Base-by-base conservation (phyloP, 2,329 filamentous ascomycete species). In the Shiraia bambusicola region DNA sequence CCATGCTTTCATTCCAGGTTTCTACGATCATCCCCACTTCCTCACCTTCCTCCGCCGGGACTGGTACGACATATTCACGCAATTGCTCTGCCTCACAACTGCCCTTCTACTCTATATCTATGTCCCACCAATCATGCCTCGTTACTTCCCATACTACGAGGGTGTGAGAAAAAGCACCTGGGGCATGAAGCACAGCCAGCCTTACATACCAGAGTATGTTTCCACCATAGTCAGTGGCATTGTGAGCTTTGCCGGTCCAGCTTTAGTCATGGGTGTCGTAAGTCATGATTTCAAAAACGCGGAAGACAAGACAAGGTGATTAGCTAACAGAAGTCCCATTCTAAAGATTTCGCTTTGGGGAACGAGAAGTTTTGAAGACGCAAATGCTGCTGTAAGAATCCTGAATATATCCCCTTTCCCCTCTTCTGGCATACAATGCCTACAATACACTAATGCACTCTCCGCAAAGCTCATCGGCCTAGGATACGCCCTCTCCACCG, bases 121-220 rank as follows among this genome's bases (percentile, higher is more conserved):
- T 7, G 72, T 76, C 10, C 29, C 38, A 3, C 84, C 84, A 0
- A 78, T 83, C 0, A 77, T 83, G 0, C 79, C 76, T 3, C 76
- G 82, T 12, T 83, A 80, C 2, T 87, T 88, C 59, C 54, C 56
- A 1, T 16, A 56, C 7, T 58, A 48, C 24, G 28, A 33, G 0
- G 54, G 51, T 15, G 39, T 61, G 2, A 38, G 50, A 29, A 40
- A 14, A 0, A 49, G 35, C 15, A 13, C 26, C 79, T 81, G 45
- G 48, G 56, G 57, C 1, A 8, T 58, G 9, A 45, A 84, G 48
- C 82, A 86, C 50, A 81, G 81, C 25, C 85, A 85, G 56, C 83
- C 84, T 0, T 66, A 83, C n/a, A 77, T 82, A 43, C 75, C 78
- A n/a, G 83, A 87, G 52, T 84, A 87, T 56, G 68, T 88, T 10